Base-by-base conservation (phyloP, 2,329 filamentous ascomycete species). In the Arthrocladium fulminans region DNA sequence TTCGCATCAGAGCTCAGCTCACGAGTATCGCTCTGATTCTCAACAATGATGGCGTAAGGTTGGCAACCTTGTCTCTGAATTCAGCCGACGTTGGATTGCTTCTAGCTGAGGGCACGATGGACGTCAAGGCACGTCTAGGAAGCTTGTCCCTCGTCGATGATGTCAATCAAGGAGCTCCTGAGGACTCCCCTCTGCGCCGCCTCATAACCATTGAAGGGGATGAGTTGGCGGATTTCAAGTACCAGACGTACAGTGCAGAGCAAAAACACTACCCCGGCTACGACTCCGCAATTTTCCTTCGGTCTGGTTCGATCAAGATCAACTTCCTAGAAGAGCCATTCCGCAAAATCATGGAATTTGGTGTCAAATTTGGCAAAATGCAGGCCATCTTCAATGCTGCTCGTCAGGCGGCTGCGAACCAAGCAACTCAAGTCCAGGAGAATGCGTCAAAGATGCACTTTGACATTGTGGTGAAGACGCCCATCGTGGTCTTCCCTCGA, bases 341-440 rank as follows among this genome's bases (percentile, higher is more conserved):
- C 73, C 81, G 92, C 45, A 97, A 97, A 68, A 97, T 99, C 55
- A 87, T 98, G 66, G 87, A 94, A 57, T 99, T 98, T 66, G 74
- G 94, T 37, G 88, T 99, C 64, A 98, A 98, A 61, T 99, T 99
- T 64, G 92, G 94, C 52, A 95, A 94, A 68, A 99, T 99, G 92
- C 92, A 98, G 67, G 90, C 92, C 19, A 85, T 98, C 46, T 98
- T 95, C 73, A 98, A 99, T 62, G 90, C 92, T 35, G 92, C 94
- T 10, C 81, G 94, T 27, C 88, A 95, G 66, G 94, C 90, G 32
- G 92, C 94, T 2, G 87, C 92, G 32, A 90, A 86, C 53, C 89
- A 96, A 65, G 94, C 92, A 8, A 94, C 80, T 50, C 89, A 96
- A 61, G 79, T 98, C 4, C 92, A 97, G 61, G 84, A 97, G 61